Percentiles rank a stretch among this genome's conserved stretches.
These are phyloP conservation scores for Ulota crispa DNA, from an alignment of 225 moss, liverwort and hornwort species.

Conservation along the genomic window DNA sequence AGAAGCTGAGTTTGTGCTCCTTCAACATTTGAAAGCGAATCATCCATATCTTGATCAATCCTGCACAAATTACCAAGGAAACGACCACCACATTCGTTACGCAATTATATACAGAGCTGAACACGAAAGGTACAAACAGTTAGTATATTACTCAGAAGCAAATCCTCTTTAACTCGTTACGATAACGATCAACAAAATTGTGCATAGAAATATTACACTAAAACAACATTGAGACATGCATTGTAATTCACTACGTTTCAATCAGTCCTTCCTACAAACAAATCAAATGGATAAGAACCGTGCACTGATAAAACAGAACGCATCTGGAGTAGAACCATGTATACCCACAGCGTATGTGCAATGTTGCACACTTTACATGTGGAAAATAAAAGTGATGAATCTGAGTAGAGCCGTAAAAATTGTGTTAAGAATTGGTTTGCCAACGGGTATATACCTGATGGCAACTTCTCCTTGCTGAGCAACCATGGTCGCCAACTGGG, in stretches of 20 bases:
- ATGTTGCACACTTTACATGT: background rate
- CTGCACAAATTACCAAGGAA: constrained; percentile 39
- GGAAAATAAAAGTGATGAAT: background rate
- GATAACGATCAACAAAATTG: background rate
- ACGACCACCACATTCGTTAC: background rate
- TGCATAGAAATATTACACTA: background rate
- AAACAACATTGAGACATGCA: background rate
- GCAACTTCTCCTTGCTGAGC: constrained; percentile 86
- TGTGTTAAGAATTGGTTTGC: background rate
- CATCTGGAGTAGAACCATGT: background rate
- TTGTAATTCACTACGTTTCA: background rate
- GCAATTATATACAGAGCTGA: background rate
- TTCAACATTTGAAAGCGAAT: constrained; percentile 74
- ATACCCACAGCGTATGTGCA: background rate
- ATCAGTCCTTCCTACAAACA: background rate
- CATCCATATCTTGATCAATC: constrained; percentile 86
- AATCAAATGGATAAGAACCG: background rate
- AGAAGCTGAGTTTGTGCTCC: constrained; percentile 82
- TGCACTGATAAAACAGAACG: background rate
- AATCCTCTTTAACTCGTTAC: background rate
- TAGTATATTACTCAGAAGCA: background rate
- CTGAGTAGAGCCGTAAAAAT: background rate
- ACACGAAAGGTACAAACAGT: background rate
- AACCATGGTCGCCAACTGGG: constrained; percentile 91
- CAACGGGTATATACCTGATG: constrained; percentile 49